A percentile compares a stretch with the other conserved stretches of the same genome.
phyloP scores from a whole-genome alignment of 208 protist genomes.

The Leishmania mexicana region DNA sequence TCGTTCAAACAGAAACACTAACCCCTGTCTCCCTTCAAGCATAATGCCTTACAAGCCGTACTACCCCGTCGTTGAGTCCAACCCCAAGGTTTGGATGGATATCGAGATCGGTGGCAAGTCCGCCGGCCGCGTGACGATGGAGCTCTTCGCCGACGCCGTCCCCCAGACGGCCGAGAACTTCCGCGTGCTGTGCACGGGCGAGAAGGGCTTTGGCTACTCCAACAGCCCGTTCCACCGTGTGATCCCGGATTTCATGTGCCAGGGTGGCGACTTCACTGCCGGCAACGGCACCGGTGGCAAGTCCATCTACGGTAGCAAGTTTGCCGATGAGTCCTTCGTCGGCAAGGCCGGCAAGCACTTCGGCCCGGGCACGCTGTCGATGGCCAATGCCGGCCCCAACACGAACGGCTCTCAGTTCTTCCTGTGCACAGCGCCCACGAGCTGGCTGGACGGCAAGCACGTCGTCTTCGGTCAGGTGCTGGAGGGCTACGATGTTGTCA shows the following conservation, averaged over 20 bases:
- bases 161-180: conserved; percentile 78
- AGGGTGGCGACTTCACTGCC: conserved; percentile 65
- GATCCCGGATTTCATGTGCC: conserved; percentile 65
- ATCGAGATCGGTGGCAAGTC: conserved; percentile 43
- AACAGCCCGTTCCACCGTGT: conserved; percentile 56
- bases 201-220: conserved; percentile 60
- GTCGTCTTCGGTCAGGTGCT: conserved; percentile 96
- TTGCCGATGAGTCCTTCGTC: conserved; percentile 57
- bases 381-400: conserved; percentile 94
- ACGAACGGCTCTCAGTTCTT: conserved; percentile 95
- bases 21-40: neutral
- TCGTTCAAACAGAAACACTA: neutral
- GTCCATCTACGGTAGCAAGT: conserved; percentile 69
- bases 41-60: conserved; percentile 80
- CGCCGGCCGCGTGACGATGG: conserved; percentile 48
- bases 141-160: conserved; percentile 56
- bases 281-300: conserved; percentile 63
- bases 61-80: conserved; percentile 75
- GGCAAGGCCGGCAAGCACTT: conserved; percentile 69
- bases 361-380: conserved; percentile 79
- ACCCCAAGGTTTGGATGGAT: conserved; percentile 72
- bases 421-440: conserved; percentile 79
- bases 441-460: conserved; percentile 95
- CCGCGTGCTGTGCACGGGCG: conserved; percentile 58
- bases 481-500: conserved; percentile 86